Percentiles rank a stretch among this genome's conserved stretches.
phyloP scores from a whole-genome alignment of 768 basidiomycete species.

The Tulasnella sp. region DNA sequence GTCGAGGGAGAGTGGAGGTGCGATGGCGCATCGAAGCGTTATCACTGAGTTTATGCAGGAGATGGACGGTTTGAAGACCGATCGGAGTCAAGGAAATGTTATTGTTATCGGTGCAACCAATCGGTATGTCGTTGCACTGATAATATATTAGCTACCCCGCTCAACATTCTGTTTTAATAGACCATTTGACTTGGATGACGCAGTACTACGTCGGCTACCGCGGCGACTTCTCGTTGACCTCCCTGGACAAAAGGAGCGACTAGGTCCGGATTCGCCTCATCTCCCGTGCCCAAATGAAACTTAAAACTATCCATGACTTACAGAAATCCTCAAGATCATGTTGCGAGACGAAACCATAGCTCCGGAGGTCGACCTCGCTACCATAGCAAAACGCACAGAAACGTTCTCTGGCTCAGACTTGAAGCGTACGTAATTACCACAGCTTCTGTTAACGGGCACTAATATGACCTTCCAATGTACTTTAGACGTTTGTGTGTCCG shows the following conservation, averaged over 20 bases:
- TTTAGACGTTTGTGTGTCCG: slow-evolving; percentile 83
- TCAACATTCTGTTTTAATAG: slow-evolving; percentile 12
- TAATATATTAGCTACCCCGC: not conserved
- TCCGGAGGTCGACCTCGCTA: slow-evolving; percentile 48
- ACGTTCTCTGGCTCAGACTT: slow-evolving; percentile 91
- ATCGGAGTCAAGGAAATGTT: slow-evolving; percentile 60
- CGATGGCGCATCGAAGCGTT: slow-evolving; percentile 71
- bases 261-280: slow-evolving; percentile 41
- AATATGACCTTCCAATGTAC: slow-evolving; percentile 2
- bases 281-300: not conserved
- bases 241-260: slow-evolving; percentile 74
- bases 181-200: slow-evolving; percentile 85
- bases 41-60: slow-evolving; percentile 88
- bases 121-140: slow-evolving; percentile 28
- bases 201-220: slow-evolving; percentile 79
- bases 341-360: slow-evolving; percentile 69
- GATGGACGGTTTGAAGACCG: slow-evolving; percentile 86
- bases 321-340: slow-evolving; percentile 81
- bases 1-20: slow-evolving; percentile 60
- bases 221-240: slow-evolving; percentile 81
- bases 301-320: not conserved
- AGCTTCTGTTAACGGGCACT: not conserved
- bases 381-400: slow-evolving; percentile 61
- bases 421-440: slow-evolving; percentile 58
- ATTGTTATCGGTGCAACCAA: slow-evolving; percentile 94